phyloP scores from a whole-genome alignment of 306 rosid genomes.

The Cucurbita ficifolia region DNA sequence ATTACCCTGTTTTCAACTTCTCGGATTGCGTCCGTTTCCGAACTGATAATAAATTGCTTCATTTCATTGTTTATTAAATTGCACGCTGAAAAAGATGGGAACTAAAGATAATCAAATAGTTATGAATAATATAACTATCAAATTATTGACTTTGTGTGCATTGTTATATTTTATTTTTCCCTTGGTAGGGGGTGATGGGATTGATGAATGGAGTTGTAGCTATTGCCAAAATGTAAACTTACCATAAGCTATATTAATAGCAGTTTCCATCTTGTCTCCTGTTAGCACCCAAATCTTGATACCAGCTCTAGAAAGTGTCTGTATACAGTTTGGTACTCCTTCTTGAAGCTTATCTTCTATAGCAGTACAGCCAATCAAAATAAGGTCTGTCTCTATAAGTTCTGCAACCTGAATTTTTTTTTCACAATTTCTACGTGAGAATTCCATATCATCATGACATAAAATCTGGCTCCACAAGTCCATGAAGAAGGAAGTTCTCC shows the following conservation, averaged over 20 bases:
- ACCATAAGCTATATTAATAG: slow-evolving; percentile 97
- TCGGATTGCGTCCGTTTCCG: slow-evolving; percentile 89
- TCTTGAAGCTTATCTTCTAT: slow-evolving; percentile 99
- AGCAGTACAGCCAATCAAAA: slow-evolving; percentile 89
- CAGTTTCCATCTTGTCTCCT: slow-evolving; percentile 99
- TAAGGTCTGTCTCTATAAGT: slow-evolving; percentile 75
- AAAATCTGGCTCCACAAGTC: background rate
- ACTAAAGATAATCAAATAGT: slow-evolving; percentile 6
- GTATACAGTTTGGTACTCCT: slow-evolving; percentile 91
- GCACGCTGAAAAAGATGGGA: slow-evolving; percentile 52
- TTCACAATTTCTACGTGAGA: background rate
- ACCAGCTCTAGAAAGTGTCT: slow-evolving; percentile 89
- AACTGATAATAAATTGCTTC: slow-evolving; percentile 80
- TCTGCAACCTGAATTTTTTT: slow-evolving; percentile 62
- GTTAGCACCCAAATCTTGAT: slow-evolving; percentile 95
- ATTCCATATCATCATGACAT: background rate
- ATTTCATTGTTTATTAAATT: slow-evolving; percentile 77
- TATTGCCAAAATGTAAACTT: slow-evolving; percentile 14
- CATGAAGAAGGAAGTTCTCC: background rate
- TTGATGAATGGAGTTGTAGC: background rate
- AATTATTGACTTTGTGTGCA: background rate
- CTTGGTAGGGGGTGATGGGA: too few relatives aligned
- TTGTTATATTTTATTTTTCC: background rate
- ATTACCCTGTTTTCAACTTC: slow-evolving; percentile 86
- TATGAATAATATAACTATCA: background rate